Percentiles rank a stretch among this genome's conserved stretches.
phyloP scores from a whole-genome alignment of 2,329 filamentous ascomycete species.

The Sordariomycetes sp. region DNA sequence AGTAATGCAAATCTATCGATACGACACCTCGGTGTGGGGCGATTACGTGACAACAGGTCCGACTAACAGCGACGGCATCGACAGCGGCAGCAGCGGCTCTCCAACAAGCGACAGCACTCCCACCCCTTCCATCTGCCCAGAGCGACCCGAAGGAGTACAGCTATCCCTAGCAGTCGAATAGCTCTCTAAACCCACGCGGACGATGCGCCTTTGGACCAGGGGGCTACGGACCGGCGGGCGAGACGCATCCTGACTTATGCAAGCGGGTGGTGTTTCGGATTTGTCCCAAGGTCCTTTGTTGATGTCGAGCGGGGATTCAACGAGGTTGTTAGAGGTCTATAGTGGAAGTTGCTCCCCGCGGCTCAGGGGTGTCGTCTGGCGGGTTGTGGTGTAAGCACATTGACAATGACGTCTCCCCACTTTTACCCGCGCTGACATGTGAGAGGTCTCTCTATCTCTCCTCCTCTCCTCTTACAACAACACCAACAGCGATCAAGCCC shows the following conservation, averaged over 20 bases:
- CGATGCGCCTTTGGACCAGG: not conserved
- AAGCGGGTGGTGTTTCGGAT: not conserved
- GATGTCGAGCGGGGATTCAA: not conserved
- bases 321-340: too few species aligned
- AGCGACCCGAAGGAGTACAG: not conserved
- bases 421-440: too few species aligned
- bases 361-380: too few species aligned
- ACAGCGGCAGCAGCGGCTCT: not conserved
- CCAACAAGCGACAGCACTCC: not conserved
- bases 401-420: too few species aligned
- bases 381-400: too few species aligned
- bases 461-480: too few species aligned
- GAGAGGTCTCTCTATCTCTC: too few species aligned
- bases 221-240: not conserved
- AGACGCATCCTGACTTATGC: not conserved
- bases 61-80: not conserved
- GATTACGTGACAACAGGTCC: not conserved
- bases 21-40: not conserved
- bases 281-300: not conserved
- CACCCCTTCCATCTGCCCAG: not conserved
- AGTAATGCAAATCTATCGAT: not conserved
- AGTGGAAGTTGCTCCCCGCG: too few species aligned
- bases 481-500: too few species aligned
- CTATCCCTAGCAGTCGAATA: not conserved
- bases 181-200: not conserved